Conservation (phyloP, 192 early-diverging fungal species). For the Gaertneriomyces sp. region DNA sequence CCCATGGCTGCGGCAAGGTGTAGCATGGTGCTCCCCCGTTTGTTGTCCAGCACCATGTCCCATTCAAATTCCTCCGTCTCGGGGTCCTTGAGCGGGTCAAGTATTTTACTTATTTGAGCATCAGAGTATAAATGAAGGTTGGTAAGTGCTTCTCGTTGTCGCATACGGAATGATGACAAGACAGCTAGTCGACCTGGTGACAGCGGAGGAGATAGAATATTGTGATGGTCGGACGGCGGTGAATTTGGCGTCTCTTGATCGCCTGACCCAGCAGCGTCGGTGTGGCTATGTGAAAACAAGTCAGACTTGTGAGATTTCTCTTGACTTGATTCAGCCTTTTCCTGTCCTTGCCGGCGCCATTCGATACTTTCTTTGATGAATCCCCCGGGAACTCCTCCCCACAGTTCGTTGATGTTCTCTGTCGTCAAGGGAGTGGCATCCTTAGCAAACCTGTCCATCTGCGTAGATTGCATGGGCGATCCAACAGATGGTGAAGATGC, state of each 20-base stretch:
- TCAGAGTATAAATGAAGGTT: conserved; percentile 20
- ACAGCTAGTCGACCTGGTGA: too few species aligned
- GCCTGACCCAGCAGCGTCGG: background rate
- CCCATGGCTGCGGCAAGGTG: conserved; percentile 22
- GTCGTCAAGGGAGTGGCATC: background rate
- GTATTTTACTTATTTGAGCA: conserved; percentile 3
- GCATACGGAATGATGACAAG: background rate
- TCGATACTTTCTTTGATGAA: too few species aligned
- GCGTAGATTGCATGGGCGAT: background rate
- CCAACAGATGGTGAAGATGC: conserved; percentile 1
- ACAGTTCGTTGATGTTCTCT: background rate
- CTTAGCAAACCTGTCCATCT: background rate
- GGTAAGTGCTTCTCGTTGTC: conserved; percentile 18
- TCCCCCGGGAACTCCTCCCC: background rate
- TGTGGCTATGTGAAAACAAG: too few species aligned
- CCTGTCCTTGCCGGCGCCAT: too few species aligned
- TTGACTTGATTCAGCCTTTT: background rate
- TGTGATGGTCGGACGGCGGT: background rate
- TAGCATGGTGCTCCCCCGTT: conserved; percentile 11
- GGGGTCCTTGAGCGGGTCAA: background rate
- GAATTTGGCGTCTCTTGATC: background rate
- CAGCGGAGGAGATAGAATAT: background rate
- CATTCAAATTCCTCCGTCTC: conserved; percentile 9
- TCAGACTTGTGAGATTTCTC: background rate
- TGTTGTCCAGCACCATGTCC: conserved; percentile 24